Conservation (phyloP, 2,329 filamentous ascomycete species). For the Tolypocladium ovalisporum region DNA sequence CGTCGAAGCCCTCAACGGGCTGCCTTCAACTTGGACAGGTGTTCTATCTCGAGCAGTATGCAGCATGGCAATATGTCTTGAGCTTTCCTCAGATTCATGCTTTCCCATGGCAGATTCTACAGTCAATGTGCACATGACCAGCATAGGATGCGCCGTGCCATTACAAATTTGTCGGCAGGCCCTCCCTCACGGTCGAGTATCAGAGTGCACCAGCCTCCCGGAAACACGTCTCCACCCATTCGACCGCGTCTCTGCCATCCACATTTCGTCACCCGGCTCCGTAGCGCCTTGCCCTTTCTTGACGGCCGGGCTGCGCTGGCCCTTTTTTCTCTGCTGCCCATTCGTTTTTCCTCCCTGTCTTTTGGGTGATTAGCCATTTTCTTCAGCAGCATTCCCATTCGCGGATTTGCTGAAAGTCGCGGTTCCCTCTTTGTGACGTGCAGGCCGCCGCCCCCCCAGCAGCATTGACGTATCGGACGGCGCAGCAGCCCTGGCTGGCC, state of each 20-base stretch:
- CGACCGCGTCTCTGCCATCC: background rate
- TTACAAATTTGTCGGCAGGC: background rate
- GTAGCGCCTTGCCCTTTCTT: background rate
- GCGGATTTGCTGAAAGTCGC: background rate
- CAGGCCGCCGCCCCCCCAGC: too few species aligned
- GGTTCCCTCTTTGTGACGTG: background rate
- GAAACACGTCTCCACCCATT: slow-evolving; percentile 1
- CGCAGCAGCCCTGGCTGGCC: background rate
- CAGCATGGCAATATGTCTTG: background rate
- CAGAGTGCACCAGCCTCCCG: background rate
- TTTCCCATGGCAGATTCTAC: background rate
- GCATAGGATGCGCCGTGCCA: background rate
- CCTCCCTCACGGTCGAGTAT: background rate
- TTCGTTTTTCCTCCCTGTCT: background rate
- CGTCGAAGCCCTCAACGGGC: background rate
- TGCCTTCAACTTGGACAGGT: background rate
- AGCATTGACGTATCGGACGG: background rate
- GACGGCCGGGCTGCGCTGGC: background rate
- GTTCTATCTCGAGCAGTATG: background rate
- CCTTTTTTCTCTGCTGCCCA: background rate
- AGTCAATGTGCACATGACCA: background rate
- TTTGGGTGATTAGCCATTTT: background rate
- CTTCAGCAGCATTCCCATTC: background rate
- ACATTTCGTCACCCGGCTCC: background rate
- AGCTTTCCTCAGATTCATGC: background rate